Conservation (phyloP, 2,329 filamentous ascomycete genomes). For the Paraconiothyrium brasiliense region DNA sequence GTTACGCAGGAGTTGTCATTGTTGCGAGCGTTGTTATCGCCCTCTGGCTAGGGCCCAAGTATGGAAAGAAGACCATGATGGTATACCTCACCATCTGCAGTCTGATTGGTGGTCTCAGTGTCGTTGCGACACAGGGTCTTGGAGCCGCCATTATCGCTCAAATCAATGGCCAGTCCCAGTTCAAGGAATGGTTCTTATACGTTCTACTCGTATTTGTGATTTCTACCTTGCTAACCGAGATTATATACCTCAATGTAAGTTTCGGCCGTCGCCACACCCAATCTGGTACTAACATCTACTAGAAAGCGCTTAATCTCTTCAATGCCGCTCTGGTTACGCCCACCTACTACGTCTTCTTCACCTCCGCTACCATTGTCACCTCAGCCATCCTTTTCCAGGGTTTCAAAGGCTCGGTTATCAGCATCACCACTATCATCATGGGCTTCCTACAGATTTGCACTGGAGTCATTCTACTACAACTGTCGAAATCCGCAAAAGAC, state of each 20-base stretch:
- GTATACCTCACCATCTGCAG: constrained; percentile 97
- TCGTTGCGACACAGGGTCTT: constrained; percentile 92
- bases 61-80: constrained; percentile 96
- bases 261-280: background rate
- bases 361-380: constrained; percentile 91
- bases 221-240: constrained; percentile 87
- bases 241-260: constrained; percentile 93
- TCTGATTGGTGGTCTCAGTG: constrained; percentile 90
- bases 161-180: constrained; percentile 80
- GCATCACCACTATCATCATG: constrained; percentile 89
- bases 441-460: constrained; percentile 95
- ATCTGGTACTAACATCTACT: constrained; percentile 45
- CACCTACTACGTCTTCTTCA: constrained; percentile 99
- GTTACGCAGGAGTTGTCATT: constrained; percentile 84
- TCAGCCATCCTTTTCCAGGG: constrained; percentile 92
- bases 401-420: constrained; percentile 83
- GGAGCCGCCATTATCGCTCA: constrained; percentile 92
- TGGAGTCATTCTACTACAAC: constrained; percentile 88
- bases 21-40: constrained; percentile 76
- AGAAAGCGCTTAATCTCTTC: constrained; percentile 99
- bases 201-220: constrained; percentile 91
- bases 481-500: constrained; percentile 98
- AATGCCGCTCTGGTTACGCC: constrained; percentile 97
- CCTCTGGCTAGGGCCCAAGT: constrained; percentile 83
- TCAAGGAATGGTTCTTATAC: constrained; percentile 98